Evolutionary conservation across 352 stramenopile genomes (phyloP), one percentile per base, ranked within the genome.

Genomic region (Phytophthora tentaculata): DNA sequence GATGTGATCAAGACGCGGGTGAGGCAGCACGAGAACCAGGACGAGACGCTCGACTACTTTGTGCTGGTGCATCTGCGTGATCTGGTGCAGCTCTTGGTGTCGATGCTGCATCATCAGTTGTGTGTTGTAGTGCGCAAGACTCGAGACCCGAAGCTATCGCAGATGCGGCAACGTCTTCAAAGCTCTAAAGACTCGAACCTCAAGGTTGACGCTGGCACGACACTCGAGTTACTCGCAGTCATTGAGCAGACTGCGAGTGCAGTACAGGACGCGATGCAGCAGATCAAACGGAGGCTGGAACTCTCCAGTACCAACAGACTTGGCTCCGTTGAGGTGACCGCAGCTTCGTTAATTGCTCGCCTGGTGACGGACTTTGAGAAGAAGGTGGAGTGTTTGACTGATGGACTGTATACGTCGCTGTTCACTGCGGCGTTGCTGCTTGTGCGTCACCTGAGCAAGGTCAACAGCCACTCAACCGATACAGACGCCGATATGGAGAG

Each of bases 21-120:
- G 4, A 45, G 75, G 1, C 74, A 75, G n/a, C 67, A 81, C 35
- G 76, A 80, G 4, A 45, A 75, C 1, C 74, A 75, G n/a, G 65
- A 81, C 35, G 76, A 80, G 39, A 22, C 56, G 9, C 69, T 92
- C 6, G 84, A 92, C 49, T 71, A 79, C 39, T 80, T 89, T 51
- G 76, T 81, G 37, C 41, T 90, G 39, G 41, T 69, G 9, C 80
- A 92, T 56, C 48, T 90, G 2, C 65, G 79, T 24, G 61, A 80
- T 49, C 64, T 90, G 10, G 71, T 86, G 17, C 69, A 86, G 47
- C 73, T 92, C n/a, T 61, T 92, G 13, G 80, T 89, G 10, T 86
- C 84, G 17, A 92, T 92, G 84, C 62, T 92, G 4, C 84, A 92
- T 32, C 84, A 92, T 44, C 84, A 92, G 24, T 66, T 89, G 17